Evolutionary conservation across 305 asterid genomes (phyloP), one percentile per base, ranked within the genome.

Genomic region (Rubia balearica): DNA sequence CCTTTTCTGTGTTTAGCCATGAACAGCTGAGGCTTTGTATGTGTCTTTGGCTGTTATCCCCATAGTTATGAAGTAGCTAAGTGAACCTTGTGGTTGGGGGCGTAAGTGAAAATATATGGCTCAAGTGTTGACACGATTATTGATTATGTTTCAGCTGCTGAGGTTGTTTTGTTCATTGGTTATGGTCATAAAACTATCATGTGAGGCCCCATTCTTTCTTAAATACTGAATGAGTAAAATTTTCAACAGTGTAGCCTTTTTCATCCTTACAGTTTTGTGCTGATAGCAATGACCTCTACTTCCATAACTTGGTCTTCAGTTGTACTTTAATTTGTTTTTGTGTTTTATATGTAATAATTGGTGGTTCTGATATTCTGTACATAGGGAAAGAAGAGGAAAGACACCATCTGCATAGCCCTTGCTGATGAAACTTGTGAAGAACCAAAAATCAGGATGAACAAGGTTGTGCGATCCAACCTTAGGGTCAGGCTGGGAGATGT

Each of bases 401-500:
- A 90, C 71, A 90, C 97, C 12, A 74, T 90, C 70, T 88, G 95
- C 87, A 90, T 90, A 79, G 96, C 95, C 68, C 90, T 92, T 79
- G 95, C 90, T 67, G 96, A 92, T 69, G 96, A 90, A 6, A 81
- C 86, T 4, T 90, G 96, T 75, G 98, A 92, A 41, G 93, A 83
- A 73, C 95, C 64, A 84, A 96, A 66, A 87, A 30, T 30, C 36
- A 30, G 36, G 36, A 30, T 90, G 95, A 92, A 92, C 79, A 92
- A 92, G 83, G 96, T 92, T 80, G 91, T 88, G 68, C 83, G 96
- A 73, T 76, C 73, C 70, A 92, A 92, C 84, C 90, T 92, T 49
- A 87, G 95, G 87, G 95, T 92, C 74, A 82, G 96, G 77, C 93
- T 92, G 3, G 98, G 95, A 67, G 98, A 92, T 80, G 96, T 88